Percentiles rank a stretch among this genome's conserved stretches.
Conservation (phyloP, 805 yeast species). For the Candida montana region DNA sequence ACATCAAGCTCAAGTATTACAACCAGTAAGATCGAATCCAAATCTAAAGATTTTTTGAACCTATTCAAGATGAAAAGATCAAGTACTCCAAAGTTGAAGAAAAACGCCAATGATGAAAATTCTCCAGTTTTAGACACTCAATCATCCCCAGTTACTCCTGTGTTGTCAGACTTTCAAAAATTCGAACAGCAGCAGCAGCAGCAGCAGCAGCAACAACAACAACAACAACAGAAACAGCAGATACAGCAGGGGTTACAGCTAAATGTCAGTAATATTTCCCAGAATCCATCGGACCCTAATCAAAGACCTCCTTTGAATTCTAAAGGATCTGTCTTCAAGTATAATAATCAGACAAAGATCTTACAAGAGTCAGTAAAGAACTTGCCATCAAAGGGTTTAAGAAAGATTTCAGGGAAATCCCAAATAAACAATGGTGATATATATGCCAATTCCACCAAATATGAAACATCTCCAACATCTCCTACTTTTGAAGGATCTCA, state of each 20-base stretch:
- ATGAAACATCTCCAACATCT: constrained; percentile 6
- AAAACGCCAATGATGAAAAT: constrained; percentile 14
- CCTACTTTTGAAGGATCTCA: constrained; percentile 3
- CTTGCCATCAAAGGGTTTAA: constrained; percentile 8
- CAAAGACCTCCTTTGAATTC: constrained; percentile 16
- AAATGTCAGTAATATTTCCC: constrained; percentile 3
- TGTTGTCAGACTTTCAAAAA: constrained; percentile 1
- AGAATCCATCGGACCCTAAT: neutral
- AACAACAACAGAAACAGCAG: constrained; percentile 8
- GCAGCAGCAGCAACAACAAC: neutral
- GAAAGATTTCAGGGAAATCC: neutral
- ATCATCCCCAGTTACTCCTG: neutral
- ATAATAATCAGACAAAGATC: constrained; percentile 8
- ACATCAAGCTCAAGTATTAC: neutral
- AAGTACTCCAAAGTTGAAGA: constrained; percentile 16
- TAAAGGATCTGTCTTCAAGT: constrained; percentile 10
- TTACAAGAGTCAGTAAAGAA: constrained; percentile 19
- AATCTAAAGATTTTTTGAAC: constrained; percentile 23
- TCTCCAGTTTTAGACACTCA: neutral
- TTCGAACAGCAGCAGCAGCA: neutral
- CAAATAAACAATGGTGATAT: constrained; percentile 6
- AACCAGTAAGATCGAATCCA: constrained; percentile 12
- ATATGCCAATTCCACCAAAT: constrained; percentile 1
- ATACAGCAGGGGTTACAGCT: constrained; percentile 2
- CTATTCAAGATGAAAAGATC: constrained; percentile 25